Conservation (phyloP, 2,329 filamentous ascomycete genomes). For the Colletotrichum salicis region DNA sequence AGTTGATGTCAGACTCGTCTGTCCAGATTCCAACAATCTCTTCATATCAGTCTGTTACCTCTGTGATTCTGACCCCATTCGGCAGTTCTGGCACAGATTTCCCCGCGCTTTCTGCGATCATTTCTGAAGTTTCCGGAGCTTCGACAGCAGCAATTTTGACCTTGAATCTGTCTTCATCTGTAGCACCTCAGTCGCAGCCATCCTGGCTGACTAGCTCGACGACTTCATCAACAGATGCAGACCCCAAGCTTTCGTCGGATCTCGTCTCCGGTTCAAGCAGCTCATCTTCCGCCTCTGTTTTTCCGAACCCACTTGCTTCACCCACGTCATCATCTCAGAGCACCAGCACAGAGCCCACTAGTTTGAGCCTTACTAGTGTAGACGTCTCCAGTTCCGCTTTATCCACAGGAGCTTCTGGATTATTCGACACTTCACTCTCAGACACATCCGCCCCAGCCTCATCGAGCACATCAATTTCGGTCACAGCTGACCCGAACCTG, state of each 20-base stretch:
- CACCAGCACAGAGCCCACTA: neutral
- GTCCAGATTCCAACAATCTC: neutral
- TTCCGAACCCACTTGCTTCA: neutral
- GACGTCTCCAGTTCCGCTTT: neutral
- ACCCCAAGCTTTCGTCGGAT: neutral
- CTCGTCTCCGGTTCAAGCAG: neutral
- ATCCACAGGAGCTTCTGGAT: neutral
- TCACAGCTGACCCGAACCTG: neutral
- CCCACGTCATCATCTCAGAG: neutral
- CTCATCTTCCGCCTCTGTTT: neutral
- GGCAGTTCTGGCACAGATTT: neutral
- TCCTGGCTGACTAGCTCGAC: neutral
- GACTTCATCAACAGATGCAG: neutral
- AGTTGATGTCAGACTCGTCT: neutral
- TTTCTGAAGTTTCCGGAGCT: neutral
- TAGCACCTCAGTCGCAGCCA: neutral
- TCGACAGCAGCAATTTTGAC: neutral
- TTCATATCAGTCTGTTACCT: neutral
- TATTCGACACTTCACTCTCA: neutral
- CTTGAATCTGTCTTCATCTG: neutral
- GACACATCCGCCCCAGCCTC: neutral
- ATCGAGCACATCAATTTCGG: too few relatives aligned
- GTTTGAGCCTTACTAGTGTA: neutral
- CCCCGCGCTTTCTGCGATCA: neutral
- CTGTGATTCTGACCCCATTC: neutral